Conservation (phyloP, 371 early-diverging fungal species). For the Zopfochytrium polystomum region DNA sequence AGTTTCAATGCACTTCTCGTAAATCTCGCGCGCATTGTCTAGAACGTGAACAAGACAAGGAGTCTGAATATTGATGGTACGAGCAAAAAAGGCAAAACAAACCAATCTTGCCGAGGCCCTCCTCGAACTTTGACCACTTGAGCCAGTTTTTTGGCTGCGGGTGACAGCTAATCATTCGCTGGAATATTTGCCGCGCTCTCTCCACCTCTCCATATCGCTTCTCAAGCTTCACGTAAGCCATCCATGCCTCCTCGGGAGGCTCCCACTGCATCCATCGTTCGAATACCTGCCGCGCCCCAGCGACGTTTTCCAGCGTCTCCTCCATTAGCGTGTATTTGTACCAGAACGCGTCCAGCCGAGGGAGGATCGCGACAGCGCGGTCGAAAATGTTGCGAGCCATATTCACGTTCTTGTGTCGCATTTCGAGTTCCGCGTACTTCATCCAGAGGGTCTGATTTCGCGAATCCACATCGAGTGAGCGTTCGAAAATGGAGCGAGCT, state of each 20-base stretch:
- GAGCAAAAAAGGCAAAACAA: conserved; percentile 2
- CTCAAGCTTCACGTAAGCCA: conserved; percentile 92
- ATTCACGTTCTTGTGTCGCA: conserved; percentile 89
- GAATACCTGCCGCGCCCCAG: conserved; percentile 88
- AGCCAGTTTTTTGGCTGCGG: conserved; percentile 95
- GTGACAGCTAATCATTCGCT: conserved; percentile 82
- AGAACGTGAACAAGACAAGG: too few relatives aligned
- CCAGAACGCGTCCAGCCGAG: conserved; percentile 95
- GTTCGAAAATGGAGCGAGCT: conserved; percentile 89
- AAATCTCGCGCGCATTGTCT: conserved; percentile 83
- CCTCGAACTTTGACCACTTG: conserved; percentile 94
- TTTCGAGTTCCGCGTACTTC: conserved; percentile 95
- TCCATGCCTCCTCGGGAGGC: conserved; percentile 88
- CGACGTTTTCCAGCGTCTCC: conserved; percentile 86
- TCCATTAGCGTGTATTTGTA: conserved; percentile 98
- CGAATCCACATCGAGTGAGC: conserved; percentile 86
- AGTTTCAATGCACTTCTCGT: conserved; percentile 77
- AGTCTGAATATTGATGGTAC: not conserved
- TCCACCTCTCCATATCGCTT: conserved; percentile 80
- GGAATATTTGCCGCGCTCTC: conserved; percentile 77
- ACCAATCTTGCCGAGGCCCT: conserved; percentile 69
- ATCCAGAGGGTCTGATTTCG: conserved; percentile 84
- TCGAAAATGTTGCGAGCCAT: conserved; percentile 90
- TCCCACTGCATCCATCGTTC: conserved; percentile 99
- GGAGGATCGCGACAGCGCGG: conserved; percentile 83